These are phyloP conservation scores for Populus hybrid DNA, from an alignment of 441 rosid species.

Conservation along the genomic window DNA sequence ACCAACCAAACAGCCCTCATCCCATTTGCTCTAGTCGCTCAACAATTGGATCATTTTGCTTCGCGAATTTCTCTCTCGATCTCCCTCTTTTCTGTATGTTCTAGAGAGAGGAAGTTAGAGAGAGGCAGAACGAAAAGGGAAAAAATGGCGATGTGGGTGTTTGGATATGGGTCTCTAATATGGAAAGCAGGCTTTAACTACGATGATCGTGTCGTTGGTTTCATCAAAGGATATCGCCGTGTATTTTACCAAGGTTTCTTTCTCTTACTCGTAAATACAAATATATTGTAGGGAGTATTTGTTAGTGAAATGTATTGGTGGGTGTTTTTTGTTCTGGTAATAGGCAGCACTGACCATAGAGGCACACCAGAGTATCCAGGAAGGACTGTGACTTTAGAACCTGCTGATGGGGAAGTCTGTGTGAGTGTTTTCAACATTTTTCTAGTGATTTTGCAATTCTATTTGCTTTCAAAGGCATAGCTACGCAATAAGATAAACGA, in stretches of 20 bases:
- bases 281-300: neutral
- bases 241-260: constrained; percentile 75
- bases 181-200: constrained; percentile 79
- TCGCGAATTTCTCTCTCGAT: neutral
- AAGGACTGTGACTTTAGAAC: constrained; percentile 79
- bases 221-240: constrained; percentile 78
- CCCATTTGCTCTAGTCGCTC: neutral
- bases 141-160: constrained; percentile 81
- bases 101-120: neutral
- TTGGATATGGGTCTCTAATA: constrained; percentile 79
- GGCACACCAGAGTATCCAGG: constrained; percentile 83
- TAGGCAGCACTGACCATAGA: constrained; percentile 93
- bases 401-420: constrained; percentile 71
- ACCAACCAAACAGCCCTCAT: neutral
- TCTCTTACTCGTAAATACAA: neutral
- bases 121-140: neutral
- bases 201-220: constrained; percentile 75
- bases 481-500: neutral
- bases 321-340: constrained; percentile 1
- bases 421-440: constrained; percentile 33
- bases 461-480: neutral
- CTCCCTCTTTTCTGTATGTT: neutral
- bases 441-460: neutral
- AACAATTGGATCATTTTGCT: neutral
- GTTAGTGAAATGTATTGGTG: neutral